Evolutionary conservation across 805 yeast species (phyloP).

Genomic region (Aciculoconidium aculeatum): DNA sequence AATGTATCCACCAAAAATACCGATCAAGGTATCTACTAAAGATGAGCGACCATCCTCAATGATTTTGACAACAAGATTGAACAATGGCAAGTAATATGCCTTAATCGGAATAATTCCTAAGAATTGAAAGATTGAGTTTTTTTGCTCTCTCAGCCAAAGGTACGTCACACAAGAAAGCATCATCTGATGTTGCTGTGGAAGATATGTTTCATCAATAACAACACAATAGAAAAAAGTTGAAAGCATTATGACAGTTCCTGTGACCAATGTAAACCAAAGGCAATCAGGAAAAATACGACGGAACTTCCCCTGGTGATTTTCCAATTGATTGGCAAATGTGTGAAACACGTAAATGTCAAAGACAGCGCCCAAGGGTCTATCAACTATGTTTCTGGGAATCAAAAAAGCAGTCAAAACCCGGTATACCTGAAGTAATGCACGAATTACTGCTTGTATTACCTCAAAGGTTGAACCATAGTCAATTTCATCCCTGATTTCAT

Average conservation of each 20-base stretch:
- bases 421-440: slow-evolving; percentile 32
- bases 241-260: slow-evolving; percentile 42
- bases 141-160: slow-evolving; percentile 56
- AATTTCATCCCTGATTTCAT: too few species aligned
- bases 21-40: slow-evolving; percentile 40
- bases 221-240: slow-evolving; percentile 23
- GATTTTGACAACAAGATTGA: slow-evolving; percentile 25
- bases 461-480: slow-evolving; percentile 13
- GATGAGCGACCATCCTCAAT: slow-evolving; percentile 39
- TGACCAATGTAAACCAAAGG: slow-evolving; percentile 45
- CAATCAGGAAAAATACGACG: slow-evolving; percentile 48
- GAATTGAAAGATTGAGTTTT: slow-evolving; percentile 48
- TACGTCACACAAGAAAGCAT: slow-evolving; percentile 51
- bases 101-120: slow-evolving; percentile 47
- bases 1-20: slow-evolving; percentile 51
- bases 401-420: slow-evolving; percentile 47
- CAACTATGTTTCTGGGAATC: slow-evolving; percentile 31
- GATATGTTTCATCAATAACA: slow-evolving; percentile 12
- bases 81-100: slow-evolving; percentile 50
- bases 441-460: too few species aligned
- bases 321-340: slow-evolving; percentile 51
- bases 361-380: slow-evolving; percentile 22
- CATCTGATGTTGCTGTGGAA: slow-evolving; percentile 28
- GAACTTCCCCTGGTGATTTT: slow-evolving; percentile 41
- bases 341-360: slow-evolving; percentile 54